Base-by-base conservation (phyloP, 768 basidiomycete species). In the Pholiota molesta region DNA sequence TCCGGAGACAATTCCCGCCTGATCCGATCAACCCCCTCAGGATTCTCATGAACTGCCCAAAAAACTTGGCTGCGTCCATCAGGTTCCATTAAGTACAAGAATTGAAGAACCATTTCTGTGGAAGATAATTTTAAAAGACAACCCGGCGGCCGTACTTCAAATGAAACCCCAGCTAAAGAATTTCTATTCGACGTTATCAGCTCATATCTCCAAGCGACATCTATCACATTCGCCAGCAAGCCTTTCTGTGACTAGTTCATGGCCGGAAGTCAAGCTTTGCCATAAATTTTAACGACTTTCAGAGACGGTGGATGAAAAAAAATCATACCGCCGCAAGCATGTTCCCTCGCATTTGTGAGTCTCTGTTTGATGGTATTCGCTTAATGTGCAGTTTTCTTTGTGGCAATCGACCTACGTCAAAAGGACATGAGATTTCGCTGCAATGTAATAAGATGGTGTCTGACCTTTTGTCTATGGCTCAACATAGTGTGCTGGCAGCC, bases 401-500 rank as follows among this genome's bases (percentile, higher is more conserved):
- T 79, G 76, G 64, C 85, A 87, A 63, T 86, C 86, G 16, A 86
- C 72, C 85, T 86, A 55, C 7, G 40, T 16, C 26, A 23, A 13
- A 44, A 49, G 9, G 11, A 26, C 17, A 45, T 21, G 44, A 33
- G 16, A 40, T 19, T 47, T 26, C 14, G 53, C 7, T 39, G 17
- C 13, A 37, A 11, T 26, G 21, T n/a, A 61, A 49, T 16, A 17
- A 19, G 10, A 21, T 19, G 23, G 9, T 16, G 21, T 3, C 47
- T 2, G 16, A 73, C 73, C 62, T 67, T 68, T 29, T 68, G 51
- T 47, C 72, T 57, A 13, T 58, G 54, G 9, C 62, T 64, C n/a
- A 71, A 62, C 42, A 65, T 53, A 11, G 68, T 40, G 42, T 73
- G 72, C 13, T 49, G 53, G 61, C 70, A 71, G 51, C 40, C 61